phyloP scores from a whole-genome alignment of 768 basidiomycete species.

The Hydnomerulius pinastri region DNA sequence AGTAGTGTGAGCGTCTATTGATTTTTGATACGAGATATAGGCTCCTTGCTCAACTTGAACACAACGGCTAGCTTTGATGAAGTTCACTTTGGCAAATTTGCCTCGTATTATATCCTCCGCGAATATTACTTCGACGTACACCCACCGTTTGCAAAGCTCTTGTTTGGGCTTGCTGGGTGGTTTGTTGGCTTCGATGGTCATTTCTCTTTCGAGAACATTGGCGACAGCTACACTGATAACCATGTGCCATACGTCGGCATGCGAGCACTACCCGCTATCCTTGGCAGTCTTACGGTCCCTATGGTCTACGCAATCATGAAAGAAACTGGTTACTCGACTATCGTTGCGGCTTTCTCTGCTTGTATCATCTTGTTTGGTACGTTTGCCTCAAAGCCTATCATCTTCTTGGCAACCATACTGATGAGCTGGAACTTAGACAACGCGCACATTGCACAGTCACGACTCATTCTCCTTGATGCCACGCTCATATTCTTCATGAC shows the following conservation, averaged over 20 bases:
- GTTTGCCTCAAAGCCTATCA: slow-evolving; percentile 29
- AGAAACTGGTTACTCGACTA: slow-evolving; percentile 92
- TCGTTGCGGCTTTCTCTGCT: slow-evolving; percentile 90
- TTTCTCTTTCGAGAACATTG: slow-evolving; percentile 94
- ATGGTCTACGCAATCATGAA: slow-evolving; percentile 97
- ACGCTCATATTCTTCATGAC: slow-evolving; percentile 95
- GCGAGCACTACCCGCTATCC: slow-evolving; percentile 87
- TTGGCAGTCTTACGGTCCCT: slow-evolving; percentile 88
- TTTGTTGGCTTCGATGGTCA: slow-evolving; percentile 94
- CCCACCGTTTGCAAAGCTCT: slow-evolving; percentile 93
- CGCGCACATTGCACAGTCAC: slow-evolving; percentile 93
- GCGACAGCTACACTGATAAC: slow-evolving; percentile 84
- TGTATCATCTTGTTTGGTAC: slow-evolving; percentile 83
- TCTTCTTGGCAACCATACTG: slow-evolving; percentile 8
- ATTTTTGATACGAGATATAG: background rate
- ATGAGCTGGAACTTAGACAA: slow-evolving; percentile 62
- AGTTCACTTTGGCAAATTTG: slow-evolving; percentile 99
- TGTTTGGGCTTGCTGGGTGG: slow-evolving; percentile 94
- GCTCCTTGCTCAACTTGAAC: slow-evolving; percentile 8
- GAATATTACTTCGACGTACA: slow-evolving; percentile 99
- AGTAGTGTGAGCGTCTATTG: slow-evolving; percentile 72
- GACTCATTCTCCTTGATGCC: slow-evolving; percentile 94
- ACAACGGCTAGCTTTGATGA: slow-evolving; percentile 77
- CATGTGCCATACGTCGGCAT: slow-evolving; percentile 95
- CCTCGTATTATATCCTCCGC: slow-evolving; percentile 87